phyloP scores from a whole-genome alignment of 768 basidiomycete genomes.

The Mycena haematopus region DNA sequence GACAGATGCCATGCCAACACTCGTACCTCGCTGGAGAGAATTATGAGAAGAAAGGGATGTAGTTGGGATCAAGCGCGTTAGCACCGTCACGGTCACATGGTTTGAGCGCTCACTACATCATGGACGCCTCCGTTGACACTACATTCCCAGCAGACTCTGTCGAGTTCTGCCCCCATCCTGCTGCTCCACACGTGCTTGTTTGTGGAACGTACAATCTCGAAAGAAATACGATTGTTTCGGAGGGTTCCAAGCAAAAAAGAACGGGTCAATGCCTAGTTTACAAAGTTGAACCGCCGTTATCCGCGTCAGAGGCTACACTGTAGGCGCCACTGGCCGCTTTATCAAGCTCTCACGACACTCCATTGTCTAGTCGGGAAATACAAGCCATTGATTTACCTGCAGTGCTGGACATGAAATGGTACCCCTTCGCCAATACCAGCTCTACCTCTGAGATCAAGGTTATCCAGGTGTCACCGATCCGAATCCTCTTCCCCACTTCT shows the following conservation, averaged over 20 bases:
- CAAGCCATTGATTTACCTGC: constrained; percentile 81
- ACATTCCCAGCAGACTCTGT: constrained; percentile 87
- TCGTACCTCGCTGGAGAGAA: constrained; percentile 15
- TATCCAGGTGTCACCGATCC: constrained; percentile 64
- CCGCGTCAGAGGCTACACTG: constrained; percentile 5
- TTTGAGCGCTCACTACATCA: not conserved
- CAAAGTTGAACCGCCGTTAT: constrained; percentile 40
- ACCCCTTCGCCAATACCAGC: constrained; percentile 16
- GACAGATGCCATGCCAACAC: too few relatives aligned
- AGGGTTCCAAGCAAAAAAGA: constrained; percentile 46
- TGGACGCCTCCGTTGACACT: constrained; percentile 55
- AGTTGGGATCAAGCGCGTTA: not conserved
- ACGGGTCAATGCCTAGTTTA: constrained; percentile 80
- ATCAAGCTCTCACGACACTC: not conserved
- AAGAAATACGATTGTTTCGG: constrained; percentile 32
- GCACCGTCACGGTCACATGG: not conserved
- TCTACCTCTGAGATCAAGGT: not conserved
- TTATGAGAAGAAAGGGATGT: constrained; percentile 7
- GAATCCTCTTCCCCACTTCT: constrained; percentile 53
- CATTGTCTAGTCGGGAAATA: constrained; percentile 54
- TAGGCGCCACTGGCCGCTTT: constrained; percentile 26
- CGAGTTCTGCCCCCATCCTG: constrained; percentile 85
- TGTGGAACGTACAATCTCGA: constrained; percentile 93
- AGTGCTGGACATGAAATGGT: constrained; percentile 97
- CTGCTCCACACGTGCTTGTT: constrained; percentile 68